phyloP scores from a whole-genome alignment of 371 early-diverging fungal genomes.

The Capniomyces stellatus region DNA sequence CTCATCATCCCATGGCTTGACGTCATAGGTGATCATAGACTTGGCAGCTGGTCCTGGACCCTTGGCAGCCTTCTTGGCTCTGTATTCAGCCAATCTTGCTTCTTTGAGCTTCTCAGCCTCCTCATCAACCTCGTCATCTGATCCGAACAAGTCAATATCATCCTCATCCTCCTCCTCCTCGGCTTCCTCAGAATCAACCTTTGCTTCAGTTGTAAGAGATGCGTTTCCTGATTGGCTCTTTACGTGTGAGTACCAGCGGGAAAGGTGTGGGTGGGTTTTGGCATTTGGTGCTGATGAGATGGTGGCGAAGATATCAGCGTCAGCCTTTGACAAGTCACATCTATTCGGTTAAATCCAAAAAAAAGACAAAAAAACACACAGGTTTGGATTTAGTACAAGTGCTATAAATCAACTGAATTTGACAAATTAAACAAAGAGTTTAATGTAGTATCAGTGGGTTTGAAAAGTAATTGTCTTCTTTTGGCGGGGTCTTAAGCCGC shows the following conservation, averaged over 20 bases:
- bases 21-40: constrained; percentile 78
- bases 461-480: constrained; percentile 18
- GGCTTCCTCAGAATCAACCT: constrained; percentile 29
- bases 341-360: constrained; percentile 15
- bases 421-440: not conserved
- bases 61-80: constrained; percentile 83
- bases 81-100: constrained; percentile 80
- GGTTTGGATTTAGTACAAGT: not conserved
- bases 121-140: constrained; percentile 84
- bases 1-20: constrained; percentile 97
- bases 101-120: constrained; percentile 77
- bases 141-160: constrained; percentile 90
- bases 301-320: constrained; percentile 67
- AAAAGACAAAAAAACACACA: not conserved
- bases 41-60: constrained; percentile 74
- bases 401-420: not conserved
- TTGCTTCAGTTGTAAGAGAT: constrained; percentile 8
- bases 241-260: constrained; percentile 92
- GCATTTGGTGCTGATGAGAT: constrained; percentile 54
- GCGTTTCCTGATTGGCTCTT: constrained; percentile 39
- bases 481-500: constrained; percentile 33
- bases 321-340: constrained; percentile 59
- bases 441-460: constrained; percentile 6
- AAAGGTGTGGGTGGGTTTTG: constrained; percentile 63
- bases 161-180: constrained; percentile 68